Conservation (phyloP, 805 yeast genomes). For the Saturnispora serradocipensis region DNA sequence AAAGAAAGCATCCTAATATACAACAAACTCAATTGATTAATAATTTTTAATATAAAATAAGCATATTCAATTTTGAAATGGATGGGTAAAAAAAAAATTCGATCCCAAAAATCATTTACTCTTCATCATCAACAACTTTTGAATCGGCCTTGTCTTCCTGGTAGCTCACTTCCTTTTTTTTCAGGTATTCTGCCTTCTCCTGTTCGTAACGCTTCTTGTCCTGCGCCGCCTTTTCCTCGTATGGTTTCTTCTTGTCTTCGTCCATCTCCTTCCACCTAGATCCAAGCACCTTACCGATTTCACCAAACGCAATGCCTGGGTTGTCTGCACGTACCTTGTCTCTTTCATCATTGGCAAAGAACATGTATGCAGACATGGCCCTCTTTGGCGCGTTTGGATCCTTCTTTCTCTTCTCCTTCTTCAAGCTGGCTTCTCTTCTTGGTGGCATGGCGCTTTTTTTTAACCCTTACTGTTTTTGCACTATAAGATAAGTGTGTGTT, state of each 20-base stretch:
- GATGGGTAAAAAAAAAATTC: background rate
- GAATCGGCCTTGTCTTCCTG: constrained; percentile 7
- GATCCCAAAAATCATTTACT: background rate
- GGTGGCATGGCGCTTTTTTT: constrained; percentile 10
- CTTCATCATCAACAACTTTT: constrained; percentile 2
- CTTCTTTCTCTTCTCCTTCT: constrained; percentile 31
- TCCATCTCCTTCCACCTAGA: constrained; percentile 91
- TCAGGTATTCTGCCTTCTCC: constrained; percentile 80
- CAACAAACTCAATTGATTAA: background rate
- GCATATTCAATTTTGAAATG: background rate
- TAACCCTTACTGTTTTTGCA: background rate
- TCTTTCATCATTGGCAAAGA: constrained; percentile 96
- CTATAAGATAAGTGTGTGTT: background rate
- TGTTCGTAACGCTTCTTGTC: constrained; percentile 97
- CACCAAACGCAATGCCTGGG: constrained; percentile 94
- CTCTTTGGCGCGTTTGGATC: constrained; percentile 99
- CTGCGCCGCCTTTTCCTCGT: constrained; percentile 85
- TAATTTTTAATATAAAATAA: no score
- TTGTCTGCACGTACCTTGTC: constrained; percentile 91
- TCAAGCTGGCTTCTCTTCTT: constrained; percentile 13
- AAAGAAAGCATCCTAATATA: background rate
- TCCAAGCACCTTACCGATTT: constrained; percentile 91
- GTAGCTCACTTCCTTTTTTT: constrained; percentile 17
- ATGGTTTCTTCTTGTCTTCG: constrained; percentile 78
- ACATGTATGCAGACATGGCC: constrained; percentile 96